Percentiles rank a stretch among this genome's conserved stretches.
Conservation (phyloP, 139 green algal species). For the Mychonastes homosphaera region DNA sequence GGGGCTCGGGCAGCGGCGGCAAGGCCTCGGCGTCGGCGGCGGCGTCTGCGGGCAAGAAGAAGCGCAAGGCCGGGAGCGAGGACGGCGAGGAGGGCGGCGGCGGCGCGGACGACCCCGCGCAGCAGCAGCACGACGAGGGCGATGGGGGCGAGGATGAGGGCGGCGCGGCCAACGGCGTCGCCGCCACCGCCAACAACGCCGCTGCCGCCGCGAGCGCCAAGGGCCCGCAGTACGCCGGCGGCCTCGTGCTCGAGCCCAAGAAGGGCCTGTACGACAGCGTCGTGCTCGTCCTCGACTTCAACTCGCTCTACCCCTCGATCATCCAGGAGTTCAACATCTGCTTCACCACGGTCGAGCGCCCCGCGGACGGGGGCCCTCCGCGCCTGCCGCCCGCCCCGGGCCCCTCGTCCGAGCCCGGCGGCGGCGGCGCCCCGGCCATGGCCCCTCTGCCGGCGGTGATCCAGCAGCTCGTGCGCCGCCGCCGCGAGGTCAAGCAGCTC, state of each 20-base stretch:
- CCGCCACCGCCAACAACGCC: too few species aligned
- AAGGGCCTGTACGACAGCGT: conserved; percentile 96
- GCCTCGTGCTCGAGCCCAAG: conserved; percentile 97
- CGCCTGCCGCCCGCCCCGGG: conserved; percentile 19
- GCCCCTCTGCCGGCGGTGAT: conserved; percentile 64
- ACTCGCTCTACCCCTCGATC: conserved; percentile 98
- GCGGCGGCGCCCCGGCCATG: conserved; percentile 19
- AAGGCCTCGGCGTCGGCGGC: not conserved
- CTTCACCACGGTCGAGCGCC: conserved; percentile 89
- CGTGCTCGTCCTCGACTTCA: conserved; percentile 98
- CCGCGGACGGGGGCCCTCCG: conserved; percentile 31
- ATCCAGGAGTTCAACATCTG: conserved; percentile 99
- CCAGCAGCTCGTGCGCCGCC: conserved; percentile 58
- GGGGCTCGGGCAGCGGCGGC: too few species aligned
- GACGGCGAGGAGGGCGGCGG: conserved; percentile 3
- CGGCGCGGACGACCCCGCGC: too few species aligned
- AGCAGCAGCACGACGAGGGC: not conserved
- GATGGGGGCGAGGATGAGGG: conserved; percentile 5
- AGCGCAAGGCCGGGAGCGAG: not conserved
- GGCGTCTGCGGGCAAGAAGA: not conserved
- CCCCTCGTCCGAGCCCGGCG: conserved; percentile 30
- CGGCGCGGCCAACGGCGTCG: too few species aligned
- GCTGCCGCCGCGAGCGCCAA: conserved; percentile 9
- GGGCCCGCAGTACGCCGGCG: conserved; percentile 45
- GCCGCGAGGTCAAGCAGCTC: conserved; percentile 64